A percentile compares a stretch with the other conserved stretches of the same genome.
phyloP scores from a whole-genome alignment of 257 asterid species.

The Nicotiana paniculata region DNA sequence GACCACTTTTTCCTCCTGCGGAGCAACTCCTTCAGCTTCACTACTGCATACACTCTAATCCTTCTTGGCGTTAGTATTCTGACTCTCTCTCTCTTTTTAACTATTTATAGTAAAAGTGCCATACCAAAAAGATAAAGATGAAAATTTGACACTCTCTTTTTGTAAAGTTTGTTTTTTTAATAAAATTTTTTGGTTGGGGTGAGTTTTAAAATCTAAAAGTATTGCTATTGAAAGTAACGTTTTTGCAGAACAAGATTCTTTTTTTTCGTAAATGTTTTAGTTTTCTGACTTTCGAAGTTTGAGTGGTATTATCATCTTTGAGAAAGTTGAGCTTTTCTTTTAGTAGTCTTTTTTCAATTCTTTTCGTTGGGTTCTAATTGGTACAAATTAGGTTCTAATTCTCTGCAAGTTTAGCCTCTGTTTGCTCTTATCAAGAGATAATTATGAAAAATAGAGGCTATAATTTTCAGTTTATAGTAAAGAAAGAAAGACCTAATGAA shows the following conservation, averaged over 20 bases:
- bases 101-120: neutral
- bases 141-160: neutral
- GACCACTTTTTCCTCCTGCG: conserved; percentile 73
- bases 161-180: neutral
- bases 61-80: conserved; percentile 70
- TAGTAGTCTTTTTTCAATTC: neutral
- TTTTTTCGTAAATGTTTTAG: neutral
- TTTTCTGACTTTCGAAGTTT: neutral
- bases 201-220: neutral
- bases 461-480: neutral
- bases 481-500: neutral
- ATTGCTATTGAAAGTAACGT: neutral
- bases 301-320: neutral
- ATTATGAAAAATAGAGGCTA: neutral
- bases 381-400: neutral
- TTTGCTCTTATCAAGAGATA: neutral
- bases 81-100: neutral
- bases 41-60: conserved; percentile 98
- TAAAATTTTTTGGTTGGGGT: neutral
- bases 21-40: conserved; percentile 93
- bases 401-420: neutral
- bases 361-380: neutral
- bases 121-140: neutral
- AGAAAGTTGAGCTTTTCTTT: neutral
- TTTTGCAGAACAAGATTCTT: neutral